Evolutionary conservation across 306 rosid species (phyloP).

Genomic region (Cicer pinnatifidum): DNA sequence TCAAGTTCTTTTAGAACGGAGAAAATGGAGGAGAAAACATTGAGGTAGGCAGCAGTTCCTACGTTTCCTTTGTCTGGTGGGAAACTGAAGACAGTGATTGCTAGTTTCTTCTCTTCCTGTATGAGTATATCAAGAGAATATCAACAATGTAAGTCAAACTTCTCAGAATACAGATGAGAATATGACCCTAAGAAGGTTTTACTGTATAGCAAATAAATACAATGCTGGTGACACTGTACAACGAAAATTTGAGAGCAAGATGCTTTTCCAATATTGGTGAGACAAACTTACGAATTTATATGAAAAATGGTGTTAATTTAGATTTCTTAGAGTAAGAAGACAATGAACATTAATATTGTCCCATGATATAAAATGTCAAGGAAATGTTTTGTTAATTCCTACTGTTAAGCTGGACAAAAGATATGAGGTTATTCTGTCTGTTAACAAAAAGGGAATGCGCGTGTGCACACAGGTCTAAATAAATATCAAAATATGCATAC

Average conservation of each 20-base stretch:
- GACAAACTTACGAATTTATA: background rate
- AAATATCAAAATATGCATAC: background rate
- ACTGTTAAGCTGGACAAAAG: background rate
- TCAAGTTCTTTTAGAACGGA: conserved; percentile 83
- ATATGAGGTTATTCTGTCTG: background rate
- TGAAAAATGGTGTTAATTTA: conserved; percentile 10
- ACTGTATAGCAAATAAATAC: background rate
- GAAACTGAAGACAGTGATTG: conserved; percentile 96
- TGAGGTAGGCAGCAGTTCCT: conserved; percentile 96
- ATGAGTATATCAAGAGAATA: conserved; percentile 32
- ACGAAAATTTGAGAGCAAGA: conserved; percentile 10
- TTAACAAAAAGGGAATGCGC: background rate
- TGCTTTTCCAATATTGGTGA: background rate
- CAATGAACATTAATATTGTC: conserved; percentile 19
- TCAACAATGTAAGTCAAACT: conserved; percentile 36
- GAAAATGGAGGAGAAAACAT: conserved; percentile 90
- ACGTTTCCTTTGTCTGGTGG: conserved; percentile 99
- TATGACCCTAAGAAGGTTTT: conserved; percentile 10
- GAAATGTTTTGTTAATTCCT: conserved; percentile 3
- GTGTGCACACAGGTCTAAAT: background rate
- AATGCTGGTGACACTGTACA: background rate
- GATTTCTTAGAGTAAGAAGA: conserved; percentile 8
- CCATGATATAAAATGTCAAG: conserved; percentile 13
- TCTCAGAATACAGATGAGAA: conserved; percentile 15
- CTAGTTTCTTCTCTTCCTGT: conserved; percentile 85